These are phyloP conservation scores for Areca catechu DNA, from an alignment of 176 grass and related monocot genomes.

Conservation along the genomic window DNA sequence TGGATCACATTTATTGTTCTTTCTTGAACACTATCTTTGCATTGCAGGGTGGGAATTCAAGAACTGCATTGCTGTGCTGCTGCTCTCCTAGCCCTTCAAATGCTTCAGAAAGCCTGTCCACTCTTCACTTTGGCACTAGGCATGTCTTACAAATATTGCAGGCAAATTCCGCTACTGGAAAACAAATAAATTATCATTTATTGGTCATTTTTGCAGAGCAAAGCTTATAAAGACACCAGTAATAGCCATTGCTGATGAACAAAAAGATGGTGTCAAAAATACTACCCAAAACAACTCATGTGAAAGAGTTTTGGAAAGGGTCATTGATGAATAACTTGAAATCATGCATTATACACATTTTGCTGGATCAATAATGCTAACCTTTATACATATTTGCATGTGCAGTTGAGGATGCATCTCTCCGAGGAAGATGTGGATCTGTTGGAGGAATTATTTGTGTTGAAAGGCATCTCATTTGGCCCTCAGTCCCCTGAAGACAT, in stretches of 20 bases:
- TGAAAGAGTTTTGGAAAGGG: slow-evolving; percentile 53
- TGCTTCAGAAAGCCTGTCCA: slow-evolving; percentile 69
- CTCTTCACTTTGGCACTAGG: slow-evolving; percentile 83
- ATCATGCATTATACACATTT: neutral
- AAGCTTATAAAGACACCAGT: slow-evolving; percentile 57
- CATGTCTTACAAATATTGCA: slow-evolving; percentile 18
- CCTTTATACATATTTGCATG: slow-evolving; percentile 7
- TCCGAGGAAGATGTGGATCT: slow-evolving; percentile 67
- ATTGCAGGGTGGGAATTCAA: slow-evolving; percentile 78
- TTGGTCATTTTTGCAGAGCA: slow-evolving; percentile 30
- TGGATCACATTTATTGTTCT: too few species aligned
- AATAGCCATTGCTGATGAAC: slow-evolving; percentile 18
- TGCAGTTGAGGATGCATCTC: slow-evolving; percentile 68
- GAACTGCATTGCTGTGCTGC: slow-evolving; percentile 74
- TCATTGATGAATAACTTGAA: slow-evolving; percentile 8
- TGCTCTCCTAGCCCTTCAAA: slow-evolving; percentile 77
- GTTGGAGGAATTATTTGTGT: slow-evolving; percentile 48
- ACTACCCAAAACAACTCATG: slow-evolving; percentile 20
- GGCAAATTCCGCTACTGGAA: neutral
- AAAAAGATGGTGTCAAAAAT: slow-evolving; percentile 26
- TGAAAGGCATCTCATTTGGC: slow-evolving; percentile 57
- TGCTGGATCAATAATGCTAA: neutral
- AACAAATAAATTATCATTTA: neutral
- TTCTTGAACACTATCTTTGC: slow-evolving; percentile 12
- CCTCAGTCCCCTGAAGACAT: slow-evolving; percentile 25